These are phyloP conservation scores for Trichoderma asperellum DNA, from an alignment of 2,329 filamentous ascomycete genomes.

Conservation along the genomic window DNA sequence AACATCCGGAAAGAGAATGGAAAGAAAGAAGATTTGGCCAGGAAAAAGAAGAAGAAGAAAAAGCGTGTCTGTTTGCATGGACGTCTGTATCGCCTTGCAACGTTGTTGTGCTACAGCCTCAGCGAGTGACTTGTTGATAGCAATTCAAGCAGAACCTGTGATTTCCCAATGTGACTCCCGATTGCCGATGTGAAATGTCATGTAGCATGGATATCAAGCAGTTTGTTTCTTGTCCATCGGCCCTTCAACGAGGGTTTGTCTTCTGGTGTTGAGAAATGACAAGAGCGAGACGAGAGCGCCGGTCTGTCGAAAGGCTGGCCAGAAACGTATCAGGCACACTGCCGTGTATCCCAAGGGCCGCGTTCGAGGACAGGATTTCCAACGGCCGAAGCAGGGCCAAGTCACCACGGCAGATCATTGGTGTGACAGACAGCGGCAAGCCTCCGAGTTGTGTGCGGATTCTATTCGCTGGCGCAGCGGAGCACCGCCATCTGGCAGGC, in stretches of 20 bases:
- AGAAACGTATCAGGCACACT: not conserved
- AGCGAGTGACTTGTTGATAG: not conserved
- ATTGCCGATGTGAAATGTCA: not conserved
- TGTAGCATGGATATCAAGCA: not conserved
- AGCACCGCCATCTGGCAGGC: conserved; percentile 8
- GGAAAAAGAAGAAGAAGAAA: not conserved
- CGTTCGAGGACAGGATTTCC: not conserved
- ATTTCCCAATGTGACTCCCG: not conserved
- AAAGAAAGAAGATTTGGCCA: not conserved
- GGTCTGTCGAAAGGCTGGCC: not conserved
- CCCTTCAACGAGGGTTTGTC: not conserved
- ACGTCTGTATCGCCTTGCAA: not conserved
- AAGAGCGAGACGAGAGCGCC: not conserved
- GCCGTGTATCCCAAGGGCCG: not conserved
- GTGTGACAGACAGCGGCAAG: not conserved
- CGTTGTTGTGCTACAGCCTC: not conserved
- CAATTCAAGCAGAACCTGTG: not conserved
- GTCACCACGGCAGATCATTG: conserved; percentile 2
- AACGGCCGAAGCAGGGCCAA: not conserved
- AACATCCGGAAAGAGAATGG: not conserved
- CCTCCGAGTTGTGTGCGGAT: conserved; percentile 2
- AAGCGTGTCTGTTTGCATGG: not conserved
- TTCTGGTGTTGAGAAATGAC: not conserved
- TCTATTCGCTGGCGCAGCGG: conserved; percentile 22
- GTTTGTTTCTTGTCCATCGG: not conserved